Percentiles rank a stretch among this genome's conserved stretches.
These are phyloP conservation scores for Miscanthus sacchariflorus DNA, from an alignment of 202 grass and related monocot species.

Conservation along the genomic window DNA sequence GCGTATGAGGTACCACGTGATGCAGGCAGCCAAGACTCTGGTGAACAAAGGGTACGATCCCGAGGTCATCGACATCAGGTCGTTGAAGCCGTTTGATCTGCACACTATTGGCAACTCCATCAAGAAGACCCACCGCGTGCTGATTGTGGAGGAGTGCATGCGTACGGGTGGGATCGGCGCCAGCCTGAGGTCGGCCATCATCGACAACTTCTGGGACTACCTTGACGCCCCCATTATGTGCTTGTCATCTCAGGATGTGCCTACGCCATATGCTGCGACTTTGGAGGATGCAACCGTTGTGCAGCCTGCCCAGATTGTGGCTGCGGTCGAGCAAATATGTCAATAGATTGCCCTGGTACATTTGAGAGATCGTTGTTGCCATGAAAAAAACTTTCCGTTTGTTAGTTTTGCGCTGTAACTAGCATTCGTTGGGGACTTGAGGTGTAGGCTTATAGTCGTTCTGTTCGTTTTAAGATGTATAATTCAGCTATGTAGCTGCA, in stretches of 20 bases:
- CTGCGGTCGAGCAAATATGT: conserved; percentile 80
- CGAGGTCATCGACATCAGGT: conserved; percentile 87
- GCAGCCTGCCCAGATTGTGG: conserved; percentile 83
- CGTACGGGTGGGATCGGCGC: conserved; percentile 80
- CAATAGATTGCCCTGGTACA: conserved; percentile 46
- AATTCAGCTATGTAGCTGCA: not conserved
- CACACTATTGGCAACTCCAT: conserved; percentile 73
- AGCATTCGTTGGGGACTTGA: conserved; percentile 19
- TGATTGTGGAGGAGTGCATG: conserved; percentile 94
- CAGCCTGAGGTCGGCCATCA: conserved; percentile 74
- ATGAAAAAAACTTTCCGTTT: conserved; percentile 5
- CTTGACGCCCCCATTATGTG: conserved; percentile 80
- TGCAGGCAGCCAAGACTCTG: conserved; percentile 76
- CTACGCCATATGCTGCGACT: conserved; percentile 69
- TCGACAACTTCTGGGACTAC: conserved; percentile 93
- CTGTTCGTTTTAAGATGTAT: conserved; percentile 29
- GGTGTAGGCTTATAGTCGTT: conserved; percentile 35
- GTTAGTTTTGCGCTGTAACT: conserved; percentile 32
- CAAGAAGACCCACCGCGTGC: conserved; percentile 81
- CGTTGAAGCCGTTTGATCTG: conserved; percentile 80
- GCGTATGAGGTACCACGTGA: conserved; percentile 86
- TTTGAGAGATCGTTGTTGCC: not conserved
- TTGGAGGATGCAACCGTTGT: conserved; percentile 79
- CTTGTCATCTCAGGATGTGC: conserved; percentile 88
- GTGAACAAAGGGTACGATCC: conserved; percentile 85